These are phyloP conservation scores for Rhododendron mucronatum DNA, from an alignment of 148 eudicot species.

Conservation along the genomic window DNA sequence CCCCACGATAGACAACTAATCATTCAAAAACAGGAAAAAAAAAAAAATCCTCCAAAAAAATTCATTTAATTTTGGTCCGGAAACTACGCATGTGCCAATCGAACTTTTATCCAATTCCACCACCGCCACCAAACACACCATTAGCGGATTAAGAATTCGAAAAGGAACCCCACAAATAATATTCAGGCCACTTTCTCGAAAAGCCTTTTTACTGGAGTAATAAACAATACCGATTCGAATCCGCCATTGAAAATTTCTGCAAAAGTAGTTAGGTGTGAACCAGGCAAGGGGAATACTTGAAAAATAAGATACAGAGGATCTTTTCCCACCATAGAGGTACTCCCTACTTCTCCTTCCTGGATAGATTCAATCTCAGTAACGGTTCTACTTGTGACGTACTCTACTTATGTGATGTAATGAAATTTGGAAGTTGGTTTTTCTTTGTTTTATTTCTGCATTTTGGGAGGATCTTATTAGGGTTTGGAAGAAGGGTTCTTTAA, in stretches of 20 bases:
- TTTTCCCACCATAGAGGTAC: conserved; percentile 5
- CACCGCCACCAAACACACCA: background rate
- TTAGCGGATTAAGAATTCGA: background rate
- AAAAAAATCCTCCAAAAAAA: no score
- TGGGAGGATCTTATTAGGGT: background rate
- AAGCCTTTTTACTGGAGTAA: background rate
- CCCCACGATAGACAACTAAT: no score
- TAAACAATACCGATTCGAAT: background rate
- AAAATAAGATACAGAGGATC: conserved; percentile 5
- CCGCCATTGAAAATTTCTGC: background rate
- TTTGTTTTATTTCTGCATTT: background rate
- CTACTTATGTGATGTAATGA: background rate
- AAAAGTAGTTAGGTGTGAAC: background rate
- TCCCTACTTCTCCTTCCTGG: background rate
- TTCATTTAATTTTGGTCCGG: background rate
- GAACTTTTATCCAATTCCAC: background rate
- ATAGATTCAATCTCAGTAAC: conserved; percentile 1
- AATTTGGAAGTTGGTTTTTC: background rate
- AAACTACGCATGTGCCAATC: background rate
- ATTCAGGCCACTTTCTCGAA: background rate
- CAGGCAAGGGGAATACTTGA: background rate
- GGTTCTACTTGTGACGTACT: background rate
- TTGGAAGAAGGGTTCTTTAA: background rate
- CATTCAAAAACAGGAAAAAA: background rate
- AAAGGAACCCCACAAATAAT: background rate